These are phyloP conservation scores for Leccinum pellstonianum DNA, from an alignment of 768 basidiomycete species.

Conservation along the genomic window DNA sequence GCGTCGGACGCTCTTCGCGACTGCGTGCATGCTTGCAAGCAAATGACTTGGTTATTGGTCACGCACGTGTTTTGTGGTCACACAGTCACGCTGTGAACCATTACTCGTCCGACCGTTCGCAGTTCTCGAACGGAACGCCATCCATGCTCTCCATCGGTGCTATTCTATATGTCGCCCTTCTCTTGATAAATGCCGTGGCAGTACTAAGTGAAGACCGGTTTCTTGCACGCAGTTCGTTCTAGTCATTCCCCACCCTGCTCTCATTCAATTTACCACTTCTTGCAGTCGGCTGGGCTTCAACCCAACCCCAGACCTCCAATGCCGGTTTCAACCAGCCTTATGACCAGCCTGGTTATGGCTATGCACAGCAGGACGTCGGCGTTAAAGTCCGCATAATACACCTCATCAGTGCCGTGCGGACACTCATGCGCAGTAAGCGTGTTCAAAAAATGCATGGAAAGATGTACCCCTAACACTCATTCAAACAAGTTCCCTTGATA, in stretches of 20 bases:
- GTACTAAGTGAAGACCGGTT: constrained; percentile 96
- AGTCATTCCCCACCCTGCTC: constrained; percentile 2
- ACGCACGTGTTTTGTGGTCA: constrained; percentile 8
- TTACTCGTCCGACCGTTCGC: background rate
- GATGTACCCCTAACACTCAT: constrained; percentile 20
- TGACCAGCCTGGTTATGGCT: constrained; percentile 61
- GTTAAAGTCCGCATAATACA: constrained; percentile 87
- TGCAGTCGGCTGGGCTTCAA: constrained; percentile 86
- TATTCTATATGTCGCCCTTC: constrained; percentile 81
- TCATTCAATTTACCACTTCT: constrained; percentile 18
- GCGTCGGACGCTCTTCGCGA: constrained; percentile 25
- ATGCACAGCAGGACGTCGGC: constrained; percentile 56
- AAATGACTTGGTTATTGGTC: constrained; percentile 23
- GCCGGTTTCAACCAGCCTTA: constrained; percentile 64
- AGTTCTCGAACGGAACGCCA: constrained; percentile 12
- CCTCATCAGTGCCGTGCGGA: constrained; percentile 92
- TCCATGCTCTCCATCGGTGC: constrained; percentile 61
- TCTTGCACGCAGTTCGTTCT: constrained; percentile 78
- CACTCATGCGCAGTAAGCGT: constrained; percentile 92
- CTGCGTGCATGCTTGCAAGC: constrained; percentile 28
- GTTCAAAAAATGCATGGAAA: constrained; percentile 12
- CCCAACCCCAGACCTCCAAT: constrained; percentile 55
- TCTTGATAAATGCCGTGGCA: constrained; percentile 92
- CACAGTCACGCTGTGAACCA: no score
- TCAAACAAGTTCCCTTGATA: constrained; percentile 81